Base-by-base conservation (phyloP, 257 asterid species). In the Paraleonurus japonicus region DNA sequence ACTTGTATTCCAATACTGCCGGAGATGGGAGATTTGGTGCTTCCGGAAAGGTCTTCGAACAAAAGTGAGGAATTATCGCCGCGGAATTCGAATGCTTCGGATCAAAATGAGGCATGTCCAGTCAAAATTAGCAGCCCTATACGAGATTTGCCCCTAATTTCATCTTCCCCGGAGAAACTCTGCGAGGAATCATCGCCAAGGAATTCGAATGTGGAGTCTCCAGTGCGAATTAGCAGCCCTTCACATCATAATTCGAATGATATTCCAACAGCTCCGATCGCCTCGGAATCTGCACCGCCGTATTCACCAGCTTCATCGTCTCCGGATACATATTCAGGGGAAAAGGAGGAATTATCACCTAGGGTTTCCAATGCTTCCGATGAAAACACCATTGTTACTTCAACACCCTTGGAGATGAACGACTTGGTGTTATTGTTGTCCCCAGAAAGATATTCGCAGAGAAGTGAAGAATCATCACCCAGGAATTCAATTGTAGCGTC, bases 61-160 rank as follows among this genome's bases (percentile, higher is more conserved):
- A 4, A n/a, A 63, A 74, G 61, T 41, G 67, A 23, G 51, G 78
- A 66, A 45, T 58, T 78, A 61, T 53, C 79, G 20, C 65, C 73
- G 3, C 70, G 70, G 41, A 74, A 15, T 23, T 70, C 77, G 23
- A 69, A 70, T 59, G 74, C 12, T 35, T 69, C 43, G 8, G 76
- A 69, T 69, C 74, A 64, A 26, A 6, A 24, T 19, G 37, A 9
- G 23, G 75, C 43, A 43, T 72, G 64, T 41, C 75, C 64, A 2
- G 63, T 10, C 45, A 54, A 58, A 62, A 62, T 61, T 69, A 23
- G 48, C 68, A 60, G 67, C 67, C 53, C 77, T 4, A 53, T 19
- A 6, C 28, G 15, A 53, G 60, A 53, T 53, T 16, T 17, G 4
- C 55, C 55, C 5, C 9, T 48, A 5, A n/a, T 0, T 48, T 17